Evolutionary conservation across 352 stramenopile genomes (phyloP).

Genomic region (Globisporangium echinulatum): DNA sequence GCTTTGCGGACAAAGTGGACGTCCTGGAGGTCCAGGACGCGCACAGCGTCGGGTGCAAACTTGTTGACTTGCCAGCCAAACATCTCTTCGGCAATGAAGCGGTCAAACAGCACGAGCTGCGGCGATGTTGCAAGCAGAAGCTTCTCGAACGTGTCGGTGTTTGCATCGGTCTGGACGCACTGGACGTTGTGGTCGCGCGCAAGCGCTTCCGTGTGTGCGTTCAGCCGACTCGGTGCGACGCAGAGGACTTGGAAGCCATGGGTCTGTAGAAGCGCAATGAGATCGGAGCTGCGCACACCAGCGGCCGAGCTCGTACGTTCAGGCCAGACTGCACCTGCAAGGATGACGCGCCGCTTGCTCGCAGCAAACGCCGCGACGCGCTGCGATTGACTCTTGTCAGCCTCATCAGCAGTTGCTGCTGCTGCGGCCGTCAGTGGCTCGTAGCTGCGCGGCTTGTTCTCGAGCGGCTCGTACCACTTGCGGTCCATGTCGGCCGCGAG

Average conservation of each 20-base stretch:
- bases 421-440: background rate
- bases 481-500: conserved; percentile 63
- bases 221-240: conserved; percentile 73
- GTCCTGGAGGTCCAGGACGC: conserved; percentile 92
- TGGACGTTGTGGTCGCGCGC: conserved; percentile 37
- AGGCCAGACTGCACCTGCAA: conserved; percentile 75
- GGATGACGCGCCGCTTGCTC: conserved; percentile 62
- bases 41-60: conserved; percentile 69
- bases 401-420: background rate
- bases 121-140: conserved; percentile 46
- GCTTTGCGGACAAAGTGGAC: conserved; percentile 86
- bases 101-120: conserved; percentile 76
- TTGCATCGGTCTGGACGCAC: conserved; percentile 68
- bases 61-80: conserved; percentile 75
- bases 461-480: conserved; percentile 68
- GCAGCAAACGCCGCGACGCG: conserved; percentile 40
- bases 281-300: conserved; percentile 73
- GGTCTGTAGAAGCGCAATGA: conserved; percentile 61
- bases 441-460: conserved; percentile 31
- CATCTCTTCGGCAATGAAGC: conserved; percentile 85
- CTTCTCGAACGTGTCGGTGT: conserved; percentile 61
- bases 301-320: conserved; percentile 85
- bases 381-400: conserved; percentile 11
- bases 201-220: conserved; percentile 53
- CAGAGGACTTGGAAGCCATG: conserved; percentile 66